A percentile compares a stretch with the other conserved stretches of the same genome.
These are phyloP conservation scores for Ustilago cynodontis DNA, from an alignment of 1,284 basidiomycete species.

Conservation along the genomic window DNA sequence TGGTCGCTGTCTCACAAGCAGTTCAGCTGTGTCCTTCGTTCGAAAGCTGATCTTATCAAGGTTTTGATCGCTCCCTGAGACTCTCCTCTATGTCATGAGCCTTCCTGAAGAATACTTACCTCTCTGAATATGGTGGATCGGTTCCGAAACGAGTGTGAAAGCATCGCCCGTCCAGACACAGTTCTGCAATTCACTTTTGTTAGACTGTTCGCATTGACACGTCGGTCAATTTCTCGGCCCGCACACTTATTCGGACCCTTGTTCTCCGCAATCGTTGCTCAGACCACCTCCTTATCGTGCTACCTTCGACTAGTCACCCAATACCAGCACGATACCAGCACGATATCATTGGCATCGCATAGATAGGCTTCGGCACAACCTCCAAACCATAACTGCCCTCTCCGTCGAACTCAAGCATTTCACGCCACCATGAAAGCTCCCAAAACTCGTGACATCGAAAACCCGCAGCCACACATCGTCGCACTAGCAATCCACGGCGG, in stretches of 20 bases:
- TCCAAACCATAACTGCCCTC: too few relatives aligned
- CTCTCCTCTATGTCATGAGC: too few relatives aligned
- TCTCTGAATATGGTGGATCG: background rate
- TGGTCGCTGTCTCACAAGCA: background rate
- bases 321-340: too few relatives aligned
- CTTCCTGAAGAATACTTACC: too few relatives aligned
- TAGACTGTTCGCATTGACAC: background rate
- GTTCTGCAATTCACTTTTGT: background rate
- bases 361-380: background rate
- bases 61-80: too few relatives aligned
- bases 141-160: background rate
- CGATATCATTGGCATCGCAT: too few relatives aligned
- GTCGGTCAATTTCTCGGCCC: conserved; percentile 17
- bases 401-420: too few relatives aligned
- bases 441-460: background rate
- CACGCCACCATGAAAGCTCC: background rate
- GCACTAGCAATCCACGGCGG: conserved; percentile 54
- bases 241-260: background rate
- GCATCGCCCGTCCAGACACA: too few relatives aligned
- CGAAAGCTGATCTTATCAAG: background rate
- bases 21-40: background rate
- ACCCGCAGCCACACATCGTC: conserved; percentile 22
- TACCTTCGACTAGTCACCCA: background rate
- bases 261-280: conserved; percentile 9
- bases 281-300: background rate